Evolutionary conservation across 257 asterid species (phyloP), one percentile per base, ranked within the genome.

Genomic region (Dorcoceras hygrometricum): DNA sequence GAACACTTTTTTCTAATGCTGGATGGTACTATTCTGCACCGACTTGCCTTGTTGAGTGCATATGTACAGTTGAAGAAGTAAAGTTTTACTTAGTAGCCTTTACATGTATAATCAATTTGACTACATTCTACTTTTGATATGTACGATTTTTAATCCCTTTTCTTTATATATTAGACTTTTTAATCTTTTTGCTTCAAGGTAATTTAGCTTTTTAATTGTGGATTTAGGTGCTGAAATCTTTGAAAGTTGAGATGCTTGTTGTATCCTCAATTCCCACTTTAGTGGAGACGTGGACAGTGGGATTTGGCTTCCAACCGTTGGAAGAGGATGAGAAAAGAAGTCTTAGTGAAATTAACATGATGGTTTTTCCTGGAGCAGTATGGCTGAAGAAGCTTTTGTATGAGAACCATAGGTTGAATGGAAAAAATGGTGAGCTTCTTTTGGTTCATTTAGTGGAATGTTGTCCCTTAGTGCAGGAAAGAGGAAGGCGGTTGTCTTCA

Each of bases 361-460:
- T 90, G 97, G 97, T 94, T 51, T 94, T 94, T 72, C 97, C 96
- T 18, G 96, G 96, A 64, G 66, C 96, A 0, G 82, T 90, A 48
- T 90, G 96, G 96, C 77, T 94, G 75, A 87, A 83, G 86, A 94
- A 88, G 81, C 63, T 63, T 43, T 50, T 89, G 71, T 79, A 59
- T 59, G 77, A 74, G 36, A 74, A 61, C 62, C 65, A 65, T 39
- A 46, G 65, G 57, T 23, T 66, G 2, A 73, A 59, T 53, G 76
- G 77, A 67, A 65, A 7, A 68, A 73, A 31, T 27, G 87, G 96
- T 82, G 71, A 75, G 75, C 61, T 57, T 67, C 68, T 50, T 61
- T 58, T 29, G 34, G 10, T 48, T 43, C 14, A 27, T 54, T 77
- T 67, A 39, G 34, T 28, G 25, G 28, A 48, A 12, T 67, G 58